phyloP scores from a whole-genome alignment of 257 asterid species.

The Solanum dulcamara region DNA sequence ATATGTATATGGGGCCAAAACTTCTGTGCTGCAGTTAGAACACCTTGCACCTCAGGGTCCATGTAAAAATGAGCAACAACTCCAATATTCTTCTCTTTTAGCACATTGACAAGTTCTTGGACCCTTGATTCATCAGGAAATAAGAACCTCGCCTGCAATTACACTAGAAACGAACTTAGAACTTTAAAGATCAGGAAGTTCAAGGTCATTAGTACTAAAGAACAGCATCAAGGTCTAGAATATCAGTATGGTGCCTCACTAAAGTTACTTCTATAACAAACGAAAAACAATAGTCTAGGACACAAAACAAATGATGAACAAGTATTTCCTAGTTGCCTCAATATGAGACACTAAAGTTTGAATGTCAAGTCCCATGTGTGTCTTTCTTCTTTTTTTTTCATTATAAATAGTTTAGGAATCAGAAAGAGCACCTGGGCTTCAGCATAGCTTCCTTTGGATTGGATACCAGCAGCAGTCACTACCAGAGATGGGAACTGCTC shows the following conservation, averaged over 20 bases:
- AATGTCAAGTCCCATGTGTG: background rate
- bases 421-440: conserved; percentile 63
- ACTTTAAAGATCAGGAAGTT: conserved; percentile 2
- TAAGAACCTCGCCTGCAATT: conserved; percentile 88
- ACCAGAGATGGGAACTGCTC: conserved; percentile 71
- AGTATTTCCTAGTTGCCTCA: background rate
- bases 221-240: background rate
- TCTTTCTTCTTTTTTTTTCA: background rate
- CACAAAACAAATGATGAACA: background rate
- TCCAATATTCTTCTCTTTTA: conserved; percentile 90
- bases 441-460: conserved; percentile 86
- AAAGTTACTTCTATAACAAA: background rate
- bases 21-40: conserved; percentile 89
- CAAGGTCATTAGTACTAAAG: background rate
- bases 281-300: background rate
- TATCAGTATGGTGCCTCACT: background rate
- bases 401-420: background rate
- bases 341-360: background rate
- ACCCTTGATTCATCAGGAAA: conserved; percentile 55
- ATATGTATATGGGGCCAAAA: conserved; percentile 97
- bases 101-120: conserved; percentile 63
- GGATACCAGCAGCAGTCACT: conserved; percentile 48
- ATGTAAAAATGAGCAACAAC: conserved; percentile 96
- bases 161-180: conserved; percentile 28
- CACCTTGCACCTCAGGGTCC: conserved; percentile 99